These are phyloP conservation scores for Monosporascus ibericus DNA, from an alignment of 2,329 filamentous ascomycete genomes.

Conservation along the genomic window DNA sequence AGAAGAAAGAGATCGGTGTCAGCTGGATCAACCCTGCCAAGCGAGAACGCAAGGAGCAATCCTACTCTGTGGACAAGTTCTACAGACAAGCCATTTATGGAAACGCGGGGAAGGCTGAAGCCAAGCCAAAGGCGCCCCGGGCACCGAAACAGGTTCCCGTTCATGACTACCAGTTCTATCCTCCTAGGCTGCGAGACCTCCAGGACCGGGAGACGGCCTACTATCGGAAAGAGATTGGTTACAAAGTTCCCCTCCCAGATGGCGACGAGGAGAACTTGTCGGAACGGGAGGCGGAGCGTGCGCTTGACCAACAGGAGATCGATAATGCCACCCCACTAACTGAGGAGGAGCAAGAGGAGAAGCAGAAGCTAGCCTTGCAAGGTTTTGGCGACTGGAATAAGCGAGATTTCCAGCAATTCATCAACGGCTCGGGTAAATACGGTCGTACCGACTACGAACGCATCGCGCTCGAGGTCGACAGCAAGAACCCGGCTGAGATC, in stretches of 20 bases:
- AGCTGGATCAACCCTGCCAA: constrained; percentile 98
- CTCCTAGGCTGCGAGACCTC: constrained; percentile 72
- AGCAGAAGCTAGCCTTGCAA: constrained; percentile 71
- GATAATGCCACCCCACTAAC: constrained; percentile 85
- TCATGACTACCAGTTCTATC: constrained; percentile 98
- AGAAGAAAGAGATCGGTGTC: constrained; percentile 86
- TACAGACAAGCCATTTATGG: constrained; percentile 83
- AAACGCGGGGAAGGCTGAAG: constrained; percentile 69
- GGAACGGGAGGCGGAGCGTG: constrained; percentile 80
- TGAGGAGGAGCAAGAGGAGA: constrained; percentile 83
- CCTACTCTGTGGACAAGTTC: constrained; percentile 98
- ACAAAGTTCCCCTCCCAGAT: constrained; percentile 86
- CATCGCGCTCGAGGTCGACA: constrained; percentile 86
- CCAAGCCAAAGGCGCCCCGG: constrained; percentile 91
- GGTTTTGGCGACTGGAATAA: constrained; percentile 96
- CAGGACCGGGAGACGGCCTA: constrained; percentile 95
- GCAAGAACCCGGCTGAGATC: constrained; percentile 79
- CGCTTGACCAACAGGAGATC: constrained; percentile 84
- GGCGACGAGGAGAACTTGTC: constrained; percentile 82
- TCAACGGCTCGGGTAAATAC: constrained; percentile 91
- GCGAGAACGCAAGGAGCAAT: constrained; percentile 95
- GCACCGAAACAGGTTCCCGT: constrained; percentile 88
- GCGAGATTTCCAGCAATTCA: constrained; percentile 95
- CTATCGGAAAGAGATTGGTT: constrained; percentile 92
- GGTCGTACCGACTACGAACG: constrained; percentile 79